phyloP scores from a whole-genome alignment of 164 flowering plant genomes.

The Echeveria elegans region DNA sequence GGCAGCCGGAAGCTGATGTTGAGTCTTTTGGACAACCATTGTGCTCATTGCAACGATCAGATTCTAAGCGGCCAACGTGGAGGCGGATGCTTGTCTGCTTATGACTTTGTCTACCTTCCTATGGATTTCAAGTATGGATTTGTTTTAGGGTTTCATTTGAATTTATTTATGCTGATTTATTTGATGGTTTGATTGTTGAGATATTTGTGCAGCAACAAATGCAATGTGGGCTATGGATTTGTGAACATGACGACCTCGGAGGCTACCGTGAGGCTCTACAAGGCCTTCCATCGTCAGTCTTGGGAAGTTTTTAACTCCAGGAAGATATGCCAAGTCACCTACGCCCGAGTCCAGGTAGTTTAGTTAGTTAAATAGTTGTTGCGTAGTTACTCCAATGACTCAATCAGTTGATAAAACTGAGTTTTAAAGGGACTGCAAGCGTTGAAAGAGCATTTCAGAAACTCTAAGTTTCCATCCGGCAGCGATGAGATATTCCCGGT shows the following conservation, averaged over 20 bases:
- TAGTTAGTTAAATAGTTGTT: no score
- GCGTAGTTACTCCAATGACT: no score
- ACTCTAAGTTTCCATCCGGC: slow-evolving; percentile 79
- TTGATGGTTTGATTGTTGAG: not conserved
- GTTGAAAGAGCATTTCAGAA: slow-evolving; percentile 85
- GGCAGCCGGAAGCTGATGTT: slow-evolving; percentile 80
- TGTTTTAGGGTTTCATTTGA: not conserved
- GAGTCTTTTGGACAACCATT: slow-evolving; percentile 93
- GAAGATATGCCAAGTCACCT: slow-evolving; percentile 81
- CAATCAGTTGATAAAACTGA: not conserved
- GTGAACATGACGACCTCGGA: slow-evolving; percentile 86
- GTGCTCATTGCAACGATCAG: slow-evolving; percentile 70
- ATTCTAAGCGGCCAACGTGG: not conserved
- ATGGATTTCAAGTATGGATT: slow-evolving; percentile 74
- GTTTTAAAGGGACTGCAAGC: slow-evolving; percentile 68
- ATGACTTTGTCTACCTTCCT: slow-evolving; percentile 88
- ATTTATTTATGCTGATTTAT: not conserved
- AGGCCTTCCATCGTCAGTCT: slow-evolving; percentile 65
- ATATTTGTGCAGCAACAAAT: slow-evolving; percentile 58
- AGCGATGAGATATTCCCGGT: slow-evolving; percentile 78
- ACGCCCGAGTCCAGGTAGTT: slow-evolving; percentile 81
- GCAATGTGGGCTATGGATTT: slow-evolving; percentile 97
- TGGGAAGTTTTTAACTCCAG: slow-evolving; percentile 95
- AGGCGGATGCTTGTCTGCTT: slow-evolving; percentile 53
- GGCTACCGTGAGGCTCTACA: slow-evolving; percentile 75